Evolutionary conservation across 208 protist genomes (phyloP), one percentile per base, ranked within the genome.

Genomic region (Crithidia fasciculata): DNA sequence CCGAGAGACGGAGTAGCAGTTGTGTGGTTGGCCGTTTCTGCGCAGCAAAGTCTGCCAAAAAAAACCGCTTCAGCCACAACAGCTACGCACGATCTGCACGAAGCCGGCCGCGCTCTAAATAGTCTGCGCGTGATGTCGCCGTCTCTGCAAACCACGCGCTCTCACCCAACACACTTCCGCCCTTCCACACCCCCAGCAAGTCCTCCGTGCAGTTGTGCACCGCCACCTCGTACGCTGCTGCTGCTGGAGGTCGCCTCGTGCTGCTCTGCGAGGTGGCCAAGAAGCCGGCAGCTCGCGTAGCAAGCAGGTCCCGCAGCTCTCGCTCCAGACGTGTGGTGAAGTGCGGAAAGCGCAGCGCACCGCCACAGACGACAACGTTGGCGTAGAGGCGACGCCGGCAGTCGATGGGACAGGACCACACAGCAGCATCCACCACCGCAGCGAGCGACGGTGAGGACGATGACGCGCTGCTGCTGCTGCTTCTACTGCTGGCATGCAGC

Each of bases 291-390:
- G 85, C 76, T 1, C 83, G 82, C 40, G 50, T 43, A 37, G 68
- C 70, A 9, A 84, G 77, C 19, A 81, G 49, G 19, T 43, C 52
- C 4, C 60, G 62, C 19, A 90, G 52, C 8, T 76, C 81, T 16
- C 71, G 54, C 28, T 82, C 65, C 44, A 94, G 58, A 0, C 80
- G 73, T 36, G 78, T 74, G 39, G 80, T 88, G 73, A 99, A 99
- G 68, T 98, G 88, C 66, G 98, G 96, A 78, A 99, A 99, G 89
- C 99, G 98, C 9, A 98, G 98, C 12, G 90, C 97, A 58, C 98
- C 98, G 47, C 98, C 99, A n/a, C 95, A 99, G n/a, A 99, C 85
- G 0, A 99, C 92, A 70, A 99, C 97, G 77, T 99, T 99, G 9
- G 72, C 77, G 84, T 99, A 99, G 6, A 99, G 88, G 28, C 80